Evolutionary conservation across 2,329 filamentous ascomycete genomes (phyloP), one percentile per base, ranked within the genome.

Genomic region (Talaromyces sp.): DNA sequence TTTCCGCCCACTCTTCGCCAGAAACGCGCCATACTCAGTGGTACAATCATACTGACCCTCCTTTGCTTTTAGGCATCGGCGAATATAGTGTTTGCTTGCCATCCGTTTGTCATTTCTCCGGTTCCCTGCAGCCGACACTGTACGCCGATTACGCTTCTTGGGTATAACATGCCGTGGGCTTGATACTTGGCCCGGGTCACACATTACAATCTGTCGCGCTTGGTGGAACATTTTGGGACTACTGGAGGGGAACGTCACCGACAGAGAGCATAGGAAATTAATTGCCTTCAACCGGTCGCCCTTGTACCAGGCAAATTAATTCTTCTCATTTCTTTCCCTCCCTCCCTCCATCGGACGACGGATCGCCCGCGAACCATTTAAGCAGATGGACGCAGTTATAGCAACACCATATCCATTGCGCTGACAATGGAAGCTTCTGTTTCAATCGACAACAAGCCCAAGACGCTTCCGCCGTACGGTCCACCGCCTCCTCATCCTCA

Each of bases 391-490:
- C 52, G 49, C 64, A 30, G 61, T 64, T 57, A 52, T 55, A 22
- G 60, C 60, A 62, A 59, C 58, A 65, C 60, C 49, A 59, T 52
- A 59, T 63, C 62, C 58, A 64, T 65, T 63, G 66, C 63, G 59
- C 57, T 58, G 56, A 69, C 60, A 60, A 69, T 70, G 66, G 69
- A 72, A 57, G 65, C 68, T 39, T 53, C 60, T 32, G 63, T 68
- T 56, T 62, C 67, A 58, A 64, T 67, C 47, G 67, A 72, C 63
- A 69, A 72, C 49, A 70, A 70, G 61, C 56, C 67, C 33, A 68
- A 67, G 58, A 60, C 62, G 17, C 62, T 69, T 49, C 63, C 66
- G 53, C 63, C 67, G 44, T 69, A 67, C 61, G 64, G 65, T 42
- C 65, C 62, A 53, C 64, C 66, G 60, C 57, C 65, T 56, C 68